These are phyloP conservation scores for Ascosphaera pollenicola DNA, from an alignment of 2,329 filamentous ascomycete species.

Conservation along the genomic window DNA sequence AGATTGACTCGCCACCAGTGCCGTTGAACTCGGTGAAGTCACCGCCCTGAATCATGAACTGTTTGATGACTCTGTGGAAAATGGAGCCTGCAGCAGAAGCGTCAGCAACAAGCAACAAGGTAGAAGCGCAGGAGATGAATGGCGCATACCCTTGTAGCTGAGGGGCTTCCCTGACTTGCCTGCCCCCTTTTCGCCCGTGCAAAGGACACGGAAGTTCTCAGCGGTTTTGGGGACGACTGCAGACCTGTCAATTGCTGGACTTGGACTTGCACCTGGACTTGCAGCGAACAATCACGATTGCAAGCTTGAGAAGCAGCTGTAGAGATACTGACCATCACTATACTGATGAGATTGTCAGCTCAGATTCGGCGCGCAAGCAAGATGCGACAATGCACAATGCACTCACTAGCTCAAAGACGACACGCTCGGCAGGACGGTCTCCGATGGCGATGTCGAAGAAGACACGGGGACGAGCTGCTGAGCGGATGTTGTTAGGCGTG, in stretches of 20 bases:
- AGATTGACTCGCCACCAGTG: slow-evolving; percentile 77
- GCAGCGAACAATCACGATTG: too few species aligned
- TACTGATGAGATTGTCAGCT: slow-evolving; percentile 16
- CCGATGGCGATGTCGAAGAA: slow-evolving; percentile 87
- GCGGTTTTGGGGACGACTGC: slow-evolving; percentile 84
- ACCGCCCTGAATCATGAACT: slow-evolving; percentile 89
- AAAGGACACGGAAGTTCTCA: slow-evolving; percentile 67
- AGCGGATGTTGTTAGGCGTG: too few species aligned
- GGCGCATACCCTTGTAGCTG: slow-evolving; percentile 43
- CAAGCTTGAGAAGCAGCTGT: background rate
- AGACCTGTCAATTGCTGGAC: too few species aligned
- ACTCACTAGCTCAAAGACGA: slow-evolving; percentile 65
- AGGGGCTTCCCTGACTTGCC: slow-evolving; percentile 67
- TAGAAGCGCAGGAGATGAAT: background rate
- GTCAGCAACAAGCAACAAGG: background rate
- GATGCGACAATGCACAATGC: too few species aligned
- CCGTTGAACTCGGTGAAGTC: slow-evolving; percentile 84
- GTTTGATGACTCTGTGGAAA: slow-evolving; percentile 90
- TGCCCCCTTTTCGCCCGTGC: slow-evolving; percentile 59
- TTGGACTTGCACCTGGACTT: too few species aligned
- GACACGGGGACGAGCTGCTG: slow-evolving; percentile 47
- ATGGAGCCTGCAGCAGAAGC: slow-evolving; percentile 40
- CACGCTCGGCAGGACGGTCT: slow-evolving; percentile 46
- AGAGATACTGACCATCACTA: slow-evolving; percentile 21
- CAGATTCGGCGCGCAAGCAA: background rate